Conservation (phyloP, 371 early-diverging fungal genomes). For the Rhizopus sp. region DNA sequence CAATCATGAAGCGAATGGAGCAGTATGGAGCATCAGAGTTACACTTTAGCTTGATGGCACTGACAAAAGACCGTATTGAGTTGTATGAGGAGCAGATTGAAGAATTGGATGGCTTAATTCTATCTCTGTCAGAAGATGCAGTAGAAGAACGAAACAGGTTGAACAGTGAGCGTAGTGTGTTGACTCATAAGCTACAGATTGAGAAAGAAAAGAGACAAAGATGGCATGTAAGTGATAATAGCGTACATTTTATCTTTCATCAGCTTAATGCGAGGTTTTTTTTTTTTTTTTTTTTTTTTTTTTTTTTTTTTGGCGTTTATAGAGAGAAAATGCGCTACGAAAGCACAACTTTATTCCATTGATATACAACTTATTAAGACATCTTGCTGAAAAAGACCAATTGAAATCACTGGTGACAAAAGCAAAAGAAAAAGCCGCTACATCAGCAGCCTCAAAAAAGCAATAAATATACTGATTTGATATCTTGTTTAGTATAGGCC, state of each 20-base stretch:
- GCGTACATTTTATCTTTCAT: not conserved
- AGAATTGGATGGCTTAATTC: slow-evolving; percentile 44
- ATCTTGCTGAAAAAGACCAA: slow-evolving; percentile 65
- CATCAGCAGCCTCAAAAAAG: not conserved
- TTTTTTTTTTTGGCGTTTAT: slow-evolving; percentile 4
- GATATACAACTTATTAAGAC: slow-evolving; percentile 67
- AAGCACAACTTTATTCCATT: slow-evolving; percentile 86
- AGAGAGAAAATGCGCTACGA: slow-evolving; percentile 75
- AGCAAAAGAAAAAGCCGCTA: slow-evolving; percentile 52
- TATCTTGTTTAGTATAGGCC: too few relatives aligned
- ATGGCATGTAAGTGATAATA: slow-evolving; percentile 46
- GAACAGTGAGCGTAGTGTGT: slow-evolving; percentile 27
- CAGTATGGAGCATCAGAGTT: slow-evolving; percentile 68
- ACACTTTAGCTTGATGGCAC: slow-evolving; percentile 87
- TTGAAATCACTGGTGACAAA: slow-evolving; percentile 53
- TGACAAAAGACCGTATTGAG: slow-evolving; percentile 69
- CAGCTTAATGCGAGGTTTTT: not conserved
- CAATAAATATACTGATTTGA: slow-evolving; percentile 5
- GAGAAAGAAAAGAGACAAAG: slow-evolving; percentile 52
- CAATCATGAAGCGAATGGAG: slow-evolving; percentile 75
- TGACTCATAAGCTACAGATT: slow-evolving; percentile 47
- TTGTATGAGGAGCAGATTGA: slow-evolving; percentile 54
- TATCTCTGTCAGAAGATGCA: slow-evolving; percentile 48
- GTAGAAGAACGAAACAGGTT: slow-evolving; percentile 28
- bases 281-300: slow-evolving; percentile 6